phyloP scores from a whole-genome alignment of 306 rosid genomes.

The Medicago lupulina region DNA sequence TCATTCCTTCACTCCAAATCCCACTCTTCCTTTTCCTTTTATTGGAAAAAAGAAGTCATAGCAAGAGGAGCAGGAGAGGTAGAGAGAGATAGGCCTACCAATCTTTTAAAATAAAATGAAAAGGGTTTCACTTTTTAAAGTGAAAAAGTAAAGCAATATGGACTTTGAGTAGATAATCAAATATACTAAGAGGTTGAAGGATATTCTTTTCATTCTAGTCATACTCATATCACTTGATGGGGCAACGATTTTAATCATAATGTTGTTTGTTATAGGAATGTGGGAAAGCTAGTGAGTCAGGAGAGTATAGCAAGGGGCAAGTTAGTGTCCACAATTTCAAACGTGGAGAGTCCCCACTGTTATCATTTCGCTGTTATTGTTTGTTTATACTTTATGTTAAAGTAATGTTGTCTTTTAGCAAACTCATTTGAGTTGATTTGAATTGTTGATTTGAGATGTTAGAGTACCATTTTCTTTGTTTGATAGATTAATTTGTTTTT shows the following conservation, averaged over 20 bases:
- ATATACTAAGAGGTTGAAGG: not conserved
- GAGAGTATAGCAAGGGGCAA: not conserved
- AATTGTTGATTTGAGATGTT: too few relatives aligned
- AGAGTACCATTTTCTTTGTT: too few relatives aligned
- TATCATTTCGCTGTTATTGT: not conserved
- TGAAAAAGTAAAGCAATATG: not conserved
- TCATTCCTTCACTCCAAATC: too few relatives aligned
- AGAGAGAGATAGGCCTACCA: not conserved
- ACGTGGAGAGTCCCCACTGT: not conserved
- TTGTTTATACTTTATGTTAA: too few relatives aligned
- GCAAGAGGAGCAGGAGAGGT: not conserved
- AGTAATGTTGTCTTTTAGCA: too few relatives aligned
- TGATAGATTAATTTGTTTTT: too few relatives aligned
- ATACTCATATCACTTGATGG: not conserved
- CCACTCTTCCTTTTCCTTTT: too few relatives aligned
- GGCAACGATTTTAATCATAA: not conserved
- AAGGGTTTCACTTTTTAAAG: not conserved
- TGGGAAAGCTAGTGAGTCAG: not conserved
- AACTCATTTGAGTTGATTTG: too few relatives aligned
- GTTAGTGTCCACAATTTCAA: not conserved
- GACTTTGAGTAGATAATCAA: not conserved
- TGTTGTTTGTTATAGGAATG: constrained; percentile 3
- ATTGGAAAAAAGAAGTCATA: not conserved
- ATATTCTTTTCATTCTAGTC: not conserved
- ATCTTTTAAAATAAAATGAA: not conserved